phyloP scores from a whole-genome alignment of 768 basidiomycete species.

The Russula griseocarnosa region DNA sequence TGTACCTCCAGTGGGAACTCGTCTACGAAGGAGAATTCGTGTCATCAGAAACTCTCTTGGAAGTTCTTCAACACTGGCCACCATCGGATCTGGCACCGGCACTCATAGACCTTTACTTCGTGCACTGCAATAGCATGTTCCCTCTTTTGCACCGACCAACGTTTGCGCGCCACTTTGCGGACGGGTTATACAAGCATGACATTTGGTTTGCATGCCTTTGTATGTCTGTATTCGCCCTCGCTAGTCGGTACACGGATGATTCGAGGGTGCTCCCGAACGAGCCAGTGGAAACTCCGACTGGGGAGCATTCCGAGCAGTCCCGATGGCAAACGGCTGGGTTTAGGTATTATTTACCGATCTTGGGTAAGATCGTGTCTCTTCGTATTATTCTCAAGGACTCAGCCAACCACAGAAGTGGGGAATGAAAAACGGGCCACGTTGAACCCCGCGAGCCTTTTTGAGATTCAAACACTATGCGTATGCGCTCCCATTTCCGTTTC shows the following conservation, averaged over 20 bases:
- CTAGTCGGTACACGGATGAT: slow-evolving; percentile 33
- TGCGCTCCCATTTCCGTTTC: slow-evolving; percentile 29
- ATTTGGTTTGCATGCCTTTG: slow-evolving; percentile 35
- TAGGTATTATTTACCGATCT: slow-evolving; percentile 55
- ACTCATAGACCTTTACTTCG: slow-evolving; percentile 69
- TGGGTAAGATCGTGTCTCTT: slow-evolving; percentile 38
- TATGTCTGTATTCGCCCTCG: slow-evolving; percentile 33
- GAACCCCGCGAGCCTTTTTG: slow-evolving; percentile 56
- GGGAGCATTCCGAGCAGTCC: slow-evolving; percentile 33
- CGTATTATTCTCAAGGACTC: slow-evolving; percentile 14
- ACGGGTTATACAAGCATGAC: slow-evolving; percentile 48
- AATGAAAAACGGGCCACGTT: slow-evolving; percentile 48
- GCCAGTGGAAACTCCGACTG: slow-evolving; percentile 32
- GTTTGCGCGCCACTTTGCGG: slow-evolving; percentile 58
- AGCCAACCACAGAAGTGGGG: slow-evolving; percentile 44
- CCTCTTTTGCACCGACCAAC: slow-evolving; percentile 71
- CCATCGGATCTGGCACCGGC: slow-evolving; percentile 52
- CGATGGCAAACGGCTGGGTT: slow-evolving; percentile 57
- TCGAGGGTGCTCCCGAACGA: slow-evolving; percentile 30
- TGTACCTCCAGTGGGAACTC: slow-evolving; percentile 52
- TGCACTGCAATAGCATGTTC: slow-evolving; percentile 51
- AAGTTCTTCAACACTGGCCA: slow-evolving; percentile 50
- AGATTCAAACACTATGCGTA: slow-evolving; percentile 56
- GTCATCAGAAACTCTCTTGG: slow-evolving; percentile 34
- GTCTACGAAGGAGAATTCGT: slow-evolving; percentile 46